Conservation (phyloP, 768 basidiomycete species). For the Dentipellis sp. region DNA sequence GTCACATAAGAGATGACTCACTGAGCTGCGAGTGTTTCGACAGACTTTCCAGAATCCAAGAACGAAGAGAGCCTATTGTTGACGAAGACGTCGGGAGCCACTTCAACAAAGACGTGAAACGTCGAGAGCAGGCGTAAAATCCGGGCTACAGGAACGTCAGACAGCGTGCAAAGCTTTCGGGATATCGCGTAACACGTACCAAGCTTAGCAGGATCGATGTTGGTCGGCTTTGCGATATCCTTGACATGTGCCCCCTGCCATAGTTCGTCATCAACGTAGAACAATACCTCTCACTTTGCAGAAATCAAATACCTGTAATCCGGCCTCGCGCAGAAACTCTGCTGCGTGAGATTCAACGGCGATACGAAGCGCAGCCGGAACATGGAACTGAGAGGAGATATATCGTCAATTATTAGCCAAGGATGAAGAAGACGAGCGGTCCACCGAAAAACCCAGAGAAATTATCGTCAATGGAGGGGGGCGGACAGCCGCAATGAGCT, state of each 20-base stretch:
- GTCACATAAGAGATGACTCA: background rate
- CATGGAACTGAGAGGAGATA: background rate
- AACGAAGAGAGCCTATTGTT: conserved; percentile 28
- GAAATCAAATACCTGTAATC: background rate
- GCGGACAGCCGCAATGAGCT: no score
- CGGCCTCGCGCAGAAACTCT: conserved; percentile 11
- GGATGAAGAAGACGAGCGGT: no score
- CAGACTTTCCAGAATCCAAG: conserved; percentile 23
- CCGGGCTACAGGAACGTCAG: conserved; percentile 19
- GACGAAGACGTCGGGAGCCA: conserved; percentile 27
- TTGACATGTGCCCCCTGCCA: conserved; percentile 7
- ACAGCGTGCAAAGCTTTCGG: background rate
- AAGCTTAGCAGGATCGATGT: conserved; percentile 6
- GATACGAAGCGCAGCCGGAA: background rate
- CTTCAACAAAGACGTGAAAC: conserved; percentile 29
- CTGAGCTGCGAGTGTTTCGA: conserved; percentile 13
- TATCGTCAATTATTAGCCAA: no score
- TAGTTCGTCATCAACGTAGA: background rate
- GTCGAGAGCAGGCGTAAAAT: conserved; percentile 29
- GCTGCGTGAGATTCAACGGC: conserved; percentile 2
- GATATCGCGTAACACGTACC: conserved; percentile 1
- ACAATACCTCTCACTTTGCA: background rate
- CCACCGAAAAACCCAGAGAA: no score
- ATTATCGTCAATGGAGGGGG: no score
- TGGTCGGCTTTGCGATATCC: conserved; percentile 1